Evolutionary conservation across 2,329 filamentous ascomycete genomes (phyloP).

Genomic region (Colletotrichum musae): DNA sequence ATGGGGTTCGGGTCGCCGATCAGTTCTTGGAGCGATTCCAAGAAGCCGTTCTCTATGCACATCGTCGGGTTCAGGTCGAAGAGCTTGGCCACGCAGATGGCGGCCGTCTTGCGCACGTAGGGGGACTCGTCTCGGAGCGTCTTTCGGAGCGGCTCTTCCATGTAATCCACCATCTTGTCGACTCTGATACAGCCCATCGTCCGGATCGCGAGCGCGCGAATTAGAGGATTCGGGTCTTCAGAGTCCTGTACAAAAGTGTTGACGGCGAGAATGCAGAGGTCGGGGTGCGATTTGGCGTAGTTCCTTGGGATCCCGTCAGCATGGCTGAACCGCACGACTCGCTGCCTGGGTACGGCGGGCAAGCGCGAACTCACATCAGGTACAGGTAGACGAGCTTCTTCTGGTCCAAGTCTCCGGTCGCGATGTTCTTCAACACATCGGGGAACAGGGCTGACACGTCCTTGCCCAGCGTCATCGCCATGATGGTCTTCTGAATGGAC

Average conservation of each 20-base stretch:
- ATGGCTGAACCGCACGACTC: neutral
- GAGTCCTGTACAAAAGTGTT: constrained; percentile 99
- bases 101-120: constrained; percentile 97
- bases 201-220: constrained; percentile 93
- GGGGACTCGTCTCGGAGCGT: constrained; percentile 97
- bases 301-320: constrained; percentile 74
- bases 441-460: constrained; percentile 98
- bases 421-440: constrained; percentile 98
- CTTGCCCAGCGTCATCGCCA: constrained; percentile 99
- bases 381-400: constrained; percentile 99
- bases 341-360: constrained; percentile 17
- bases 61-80: constrained; percentile 94
- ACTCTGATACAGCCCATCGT: constrained; percentile 99
- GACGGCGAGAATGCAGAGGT: constrained; percentile 97
- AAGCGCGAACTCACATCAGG: constrained; percentile 79
- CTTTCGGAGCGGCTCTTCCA: constrained; percentile 97
- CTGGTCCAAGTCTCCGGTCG: constrained; percentile 93
- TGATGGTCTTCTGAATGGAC: constrained; percentile 99
- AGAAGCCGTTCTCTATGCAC: constrained; percentile 96
- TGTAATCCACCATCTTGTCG: constrained; percentile 99
- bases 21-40: constrained; percentile 93
- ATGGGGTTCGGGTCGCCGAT: constrained; percentile 98
- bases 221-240: constrained; percentile 96
- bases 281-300: constrained; percentile 98
- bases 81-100: constrained; percentile 97